Conservation (phyloP, 345 rosid species). For the Brassica napus region DNA sequence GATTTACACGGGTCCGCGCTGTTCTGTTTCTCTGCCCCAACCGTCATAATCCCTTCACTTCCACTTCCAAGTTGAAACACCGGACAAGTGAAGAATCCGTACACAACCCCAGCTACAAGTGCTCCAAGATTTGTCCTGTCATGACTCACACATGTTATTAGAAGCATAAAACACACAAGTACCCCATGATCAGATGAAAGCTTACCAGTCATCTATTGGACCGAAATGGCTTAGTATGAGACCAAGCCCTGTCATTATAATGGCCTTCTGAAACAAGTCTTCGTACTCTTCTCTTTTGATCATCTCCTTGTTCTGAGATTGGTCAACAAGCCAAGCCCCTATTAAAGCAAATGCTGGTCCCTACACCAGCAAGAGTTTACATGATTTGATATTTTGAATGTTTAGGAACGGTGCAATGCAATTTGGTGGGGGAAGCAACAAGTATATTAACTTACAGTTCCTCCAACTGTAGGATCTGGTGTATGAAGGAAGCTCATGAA, state of each 20-base stretch:
- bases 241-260: constrained; percentile 60
- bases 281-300: constrained; percentile 51
- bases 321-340: constrained; percentile 88
- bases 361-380: constrained; percentile 40
- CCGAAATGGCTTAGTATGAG: constrained; percentile 76
- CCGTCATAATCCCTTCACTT: constrained; percentile 46
- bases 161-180: neutral
- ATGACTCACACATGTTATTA: neutral
- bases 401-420: neutral
- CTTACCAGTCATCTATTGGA: constrained; percentile 81
- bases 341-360: constrained; percentile 81
- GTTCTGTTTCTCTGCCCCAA: constrained; percentile 41
- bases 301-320: constrained; percentile 61
- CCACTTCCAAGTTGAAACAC: constrained; percentile 59
- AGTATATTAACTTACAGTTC: constrained; percentile 58
- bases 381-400: neutral
- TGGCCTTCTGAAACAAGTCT: constrained; percentile 70
- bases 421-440: neutral
- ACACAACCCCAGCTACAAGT: constrained; percentile 57
- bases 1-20: constrained; percentile 63
- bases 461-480: constrained; percentile 78
- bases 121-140: constrained; percentile 84
- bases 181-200: neutral
- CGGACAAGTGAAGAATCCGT: constrained; percentile 68
- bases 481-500: constrained; percentile 88